Evolutionary conservation across 768 basidiomycete species (phyloP), one percentile per base, ranked within the genome.

Genomic region (Rhizopogon vinicolor): DNA sequence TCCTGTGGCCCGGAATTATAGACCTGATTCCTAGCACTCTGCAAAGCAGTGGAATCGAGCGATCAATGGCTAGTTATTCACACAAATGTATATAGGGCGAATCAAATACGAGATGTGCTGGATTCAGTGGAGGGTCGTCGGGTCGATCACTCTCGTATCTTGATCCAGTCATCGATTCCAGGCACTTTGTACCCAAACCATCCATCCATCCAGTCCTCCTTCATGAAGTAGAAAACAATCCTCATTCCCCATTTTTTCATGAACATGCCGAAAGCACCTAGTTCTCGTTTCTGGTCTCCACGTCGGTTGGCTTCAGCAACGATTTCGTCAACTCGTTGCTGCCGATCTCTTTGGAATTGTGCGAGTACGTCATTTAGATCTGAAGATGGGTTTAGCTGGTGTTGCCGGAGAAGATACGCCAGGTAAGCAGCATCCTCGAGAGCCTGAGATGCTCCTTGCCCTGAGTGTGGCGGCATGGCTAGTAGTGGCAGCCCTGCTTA

Each of bases 381-480:
- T 8, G 51, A 45, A 10, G 33, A 25, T n/a, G 12, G 48, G 44
- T 37, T 31, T 42, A 54, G 41, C 9, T 60, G 55, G 16, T 63
- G 43, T 49, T 22, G 45, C 41, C 59, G 62, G 41, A 70, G 52
- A 39, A 68, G 67, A 44, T 71, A 41, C 6, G 62, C 68, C 49
- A 71, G 67, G 50, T 70, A 63, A 40, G 44, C 65, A 1, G 68
- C 65, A 44, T 71, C 67, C 37, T 71, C 67, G 0, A 69, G 64
- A 9, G 60, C 64, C 41, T 69, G 68, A 33, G 68, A 69, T 25
- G 65, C 69, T 28, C 68, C 68, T 56, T 66, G 68, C 25, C 68
- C 65, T 33, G 67, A 67, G 48, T 70, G 61, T 3, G 69, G 69
- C 9, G 68, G 65, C 68, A 69, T 67, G 3, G 64, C 69, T 69